Evolutionary conservation across 1,284 basidiomycete genomes (phyloP), one percentile per base, ranked within the genome.

Genomic region (Ustilago crameri): DNA sequence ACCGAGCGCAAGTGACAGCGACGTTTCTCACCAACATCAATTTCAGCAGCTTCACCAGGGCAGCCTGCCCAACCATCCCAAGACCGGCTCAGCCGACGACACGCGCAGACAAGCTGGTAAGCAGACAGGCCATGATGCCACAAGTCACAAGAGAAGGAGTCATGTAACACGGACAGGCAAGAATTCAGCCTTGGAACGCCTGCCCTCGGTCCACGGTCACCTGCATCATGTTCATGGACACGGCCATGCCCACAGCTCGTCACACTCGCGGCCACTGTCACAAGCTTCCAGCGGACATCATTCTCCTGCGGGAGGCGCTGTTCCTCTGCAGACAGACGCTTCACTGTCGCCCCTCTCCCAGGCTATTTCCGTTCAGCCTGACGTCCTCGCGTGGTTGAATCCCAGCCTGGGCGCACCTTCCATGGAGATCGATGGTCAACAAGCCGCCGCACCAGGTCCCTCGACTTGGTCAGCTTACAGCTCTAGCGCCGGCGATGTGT

Each of bases 81-180:
- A 73, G 51, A 51, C 56, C 23, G 70, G 56, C 14, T 74, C 74
- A 7, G 72, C 74, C 7, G 74, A 79, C 23, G 76, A 79, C 43
- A 61, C 71, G 2, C 50, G 67, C 17, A 51, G 74, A 27, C 66
- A 75, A 18, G 69, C 72, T 23, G 56, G 71, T 10, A 62, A 70
- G 51, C 56, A 70, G 17, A 37, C 18, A 45, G 51, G 50, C n/a
- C 56, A 65, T 46, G 59, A 72, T 27, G 50, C 61, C 40, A 46
- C 37, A 42, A 43, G 52, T 38, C 70, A 67, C 48, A 71, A 67
- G 60, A 41, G 74, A 23, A 57, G 74, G 17, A 74, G 70, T 43
- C 70, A 70, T 20, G 68, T 53, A 30, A 54, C 74, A 15, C 60
- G 65, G 3, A 61, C 70, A 26, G 59, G 66, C 23, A 72, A 74